Base-by-base conservation (phyloP, 495 filamentous ascomycete genomes). In the Podospora fimiseda region DNA sequence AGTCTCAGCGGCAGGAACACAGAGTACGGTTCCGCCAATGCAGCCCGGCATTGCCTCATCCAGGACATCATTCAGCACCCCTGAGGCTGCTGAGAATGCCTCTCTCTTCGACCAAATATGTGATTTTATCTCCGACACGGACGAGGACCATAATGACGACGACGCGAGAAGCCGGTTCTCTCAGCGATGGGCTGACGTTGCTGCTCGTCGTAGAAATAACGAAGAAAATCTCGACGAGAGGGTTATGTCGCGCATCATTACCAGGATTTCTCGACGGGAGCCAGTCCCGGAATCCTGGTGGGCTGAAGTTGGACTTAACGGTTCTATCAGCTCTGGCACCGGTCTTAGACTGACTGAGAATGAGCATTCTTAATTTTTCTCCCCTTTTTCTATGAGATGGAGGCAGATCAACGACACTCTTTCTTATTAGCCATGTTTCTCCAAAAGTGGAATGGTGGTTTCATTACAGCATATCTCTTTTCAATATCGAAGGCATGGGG, bases 211-310 rank as follows among this genome's bases (percentile, higher is more conserved):
- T 42, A 58, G 18, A 20, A 48, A 47, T 48, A 57, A 18, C 59
- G 51, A 56, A 6, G 73, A 70, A 6, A 51, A 58, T 3, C 38
- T 63, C 43, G 54, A 81, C 59, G 69, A 86, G 33, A 75, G 72
- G 4, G 78, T 80, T 36, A 83, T 89, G 81, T 83, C 85, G 56
- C 72, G 76, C 24, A 81, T 92, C 18, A 71, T 90, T 49, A 76
- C 81, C 56, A 74, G 80, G 23, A 74, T 90, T 55, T 79, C 81
- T 43, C 73, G 80, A 9, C 71, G 85, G 8, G 77, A 84, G 58
- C 84, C 89, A 59, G 82, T 90, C 53, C 84, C 86, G 0, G 86
- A 89, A 43, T 79, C 84, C 45, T 88, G 83, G 82, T 92, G 88
- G 88, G 79, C 78, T 43, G 78, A 80, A 55, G 84, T 80, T 52